Percentiles rank a stretch among this genome's conserved stretches.
Conservation (phyloP, 2,329 filamentous ascomycete genomes). For the Domatiomyces catenatus region DNA sequence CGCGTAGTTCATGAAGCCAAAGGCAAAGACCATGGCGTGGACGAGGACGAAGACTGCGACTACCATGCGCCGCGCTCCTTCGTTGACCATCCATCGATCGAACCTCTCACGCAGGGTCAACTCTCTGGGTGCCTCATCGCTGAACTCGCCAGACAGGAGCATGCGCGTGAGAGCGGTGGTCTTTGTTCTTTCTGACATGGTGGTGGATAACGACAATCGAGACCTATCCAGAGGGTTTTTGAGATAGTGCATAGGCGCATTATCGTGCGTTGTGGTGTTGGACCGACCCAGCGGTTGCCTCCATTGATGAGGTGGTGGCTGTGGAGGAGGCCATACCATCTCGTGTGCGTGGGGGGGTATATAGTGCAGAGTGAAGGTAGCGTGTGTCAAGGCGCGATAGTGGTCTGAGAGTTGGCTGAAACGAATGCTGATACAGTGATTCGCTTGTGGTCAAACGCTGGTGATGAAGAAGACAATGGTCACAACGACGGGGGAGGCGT, state of each 20-base stretch:
- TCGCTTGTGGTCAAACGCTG: background rate
- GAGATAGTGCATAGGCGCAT: slow-evolving; percentile 14
- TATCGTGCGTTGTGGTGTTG: slow-evolving; percentile 15
- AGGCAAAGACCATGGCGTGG: slow-evolving; percentile 62
- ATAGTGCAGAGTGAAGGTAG: background rate
- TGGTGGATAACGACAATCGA: slow-evolving; percentile 10
- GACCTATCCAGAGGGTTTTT: slow-evolving; percentile 16
- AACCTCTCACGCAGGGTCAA: slow-evolving; percentile 57
- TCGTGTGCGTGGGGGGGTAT: background rate
- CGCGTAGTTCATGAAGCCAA: slow-evolving; percentile 65
- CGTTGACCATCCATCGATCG: slow-evolving; percentile 79
- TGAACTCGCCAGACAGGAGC: slow-evolving; percentile 71
- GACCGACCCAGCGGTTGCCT: slow-evolving; percentile 14
- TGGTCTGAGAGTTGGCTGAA: background rate
- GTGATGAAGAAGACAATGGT: too few species aligned
- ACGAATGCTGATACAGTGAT: background rate
- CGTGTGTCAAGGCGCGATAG: background rate
- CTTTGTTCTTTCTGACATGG: slow-evolving; percentile 51
- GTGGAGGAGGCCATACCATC: background rate
- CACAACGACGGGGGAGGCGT: background rate
- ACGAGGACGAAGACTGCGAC: slow-evolving; percentile 59
- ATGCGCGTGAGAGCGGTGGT: slow-evolving; percentile 71
- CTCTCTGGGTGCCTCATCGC: slow-evolving; percentile 53
- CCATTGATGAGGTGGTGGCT: background rate
- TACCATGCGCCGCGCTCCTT: slow-evolving; percentile 69